phyloP scores from a whole-genome alignment of 768 basidiomycete species.

The Amanita exitialis region DNA sequence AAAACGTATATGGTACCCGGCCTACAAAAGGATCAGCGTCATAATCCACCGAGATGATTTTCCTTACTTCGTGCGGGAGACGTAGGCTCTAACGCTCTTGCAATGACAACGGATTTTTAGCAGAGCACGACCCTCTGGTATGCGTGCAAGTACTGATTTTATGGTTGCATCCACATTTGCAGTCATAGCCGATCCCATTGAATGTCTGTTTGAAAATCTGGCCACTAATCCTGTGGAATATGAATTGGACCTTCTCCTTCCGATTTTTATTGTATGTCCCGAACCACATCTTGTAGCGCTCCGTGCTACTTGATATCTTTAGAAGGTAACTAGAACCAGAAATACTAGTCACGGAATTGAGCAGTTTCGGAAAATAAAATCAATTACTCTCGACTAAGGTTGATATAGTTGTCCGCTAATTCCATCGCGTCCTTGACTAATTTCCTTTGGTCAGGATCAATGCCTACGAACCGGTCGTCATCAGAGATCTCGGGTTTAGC shows the following conservation, averaged over 20 bases:
- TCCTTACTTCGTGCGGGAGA: too few species aligned
- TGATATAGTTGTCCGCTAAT: not conserved
- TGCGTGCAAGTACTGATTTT: too few species aligned
- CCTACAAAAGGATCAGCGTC: too few species aligned
- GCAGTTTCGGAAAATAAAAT: too few species aligned
- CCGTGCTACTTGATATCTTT: not conserved
- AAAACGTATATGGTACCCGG: too few species aligned
- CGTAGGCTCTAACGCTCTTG: too few species aligned
- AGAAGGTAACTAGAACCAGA: not conserved
- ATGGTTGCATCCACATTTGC: not conserved
- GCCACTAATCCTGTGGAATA: not conserved
- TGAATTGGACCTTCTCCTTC: not conserved
- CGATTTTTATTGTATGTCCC: not conserved
- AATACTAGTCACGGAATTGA: not conserved
- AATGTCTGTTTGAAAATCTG: not conserved
- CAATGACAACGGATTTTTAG: too few species aligned
- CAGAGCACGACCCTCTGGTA: too few species aligned
- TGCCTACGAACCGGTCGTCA: not conserved
- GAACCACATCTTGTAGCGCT: not conserved
- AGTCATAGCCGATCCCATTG: not conserved
- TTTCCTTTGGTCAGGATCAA: too few species aligned
- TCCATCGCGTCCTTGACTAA: too few species aligned
- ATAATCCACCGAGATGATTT: too few species aligned
- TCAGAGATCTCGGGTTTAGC: too few species aligned
- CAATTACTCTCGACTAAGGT: not conserved